Evolutionary conservation across 2,329 filamentous ascomycete species (phyloP).

Genomic region (Fusarium sp.): DNA sequence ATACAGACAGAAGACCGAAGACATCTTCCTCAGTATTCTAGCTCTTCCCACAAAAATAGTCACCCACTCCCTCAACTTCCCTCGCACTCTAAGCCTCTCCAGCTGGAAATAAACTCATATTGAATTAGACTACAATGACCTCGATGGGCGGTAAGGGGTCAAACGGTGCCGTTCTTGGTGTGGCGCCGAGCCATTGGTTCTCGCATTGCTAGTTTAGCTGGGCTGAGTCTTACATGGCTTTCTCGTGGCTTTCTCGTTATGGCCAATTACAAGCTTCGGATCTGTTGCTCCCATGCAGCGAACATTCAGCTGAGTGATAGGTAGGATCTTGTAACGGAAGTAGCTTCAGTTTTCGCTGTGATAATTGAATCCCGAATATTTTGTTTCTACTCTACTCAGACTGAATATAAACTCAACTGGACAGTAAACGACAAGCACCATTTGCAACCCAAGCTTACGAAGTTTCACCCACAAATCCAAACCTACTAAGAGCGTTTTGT

Average conservation of each 20-base stretch:
- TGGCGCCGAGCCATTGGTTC: slow-evolving; percentile 39
- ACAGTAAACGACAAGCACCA: neutral
- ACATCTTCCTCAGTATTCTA: neutral
- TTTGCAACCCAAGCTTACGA: neutral
- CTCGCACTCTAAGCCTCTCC: neutral
- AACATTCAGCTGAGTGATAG: slow-evolving; percentile 24
- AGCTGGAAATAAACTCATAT: neutral
- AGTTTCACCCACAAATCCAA: neutral
- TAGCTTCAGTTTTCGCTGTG: neutral
- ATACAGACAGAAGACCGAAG: neutral
- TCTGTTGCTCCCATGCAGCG: slow-evolving; percentile 13
- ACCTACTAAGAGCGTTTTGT: neutral
- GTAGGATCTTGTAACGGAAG: neutral
- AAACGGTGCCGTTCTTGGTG: slow-evolving; percentile 29
- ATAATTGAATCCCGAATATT: neutral
- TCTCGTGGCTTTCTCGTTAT: slow-evolving; percentile 26
- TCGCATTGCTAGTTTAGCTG: slow-evolving; percentile 28
- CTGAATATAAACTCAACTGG: neutral
- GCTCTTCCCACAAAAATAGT: neutral
- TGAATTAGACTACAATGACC: slow-evolving; percentile 1
- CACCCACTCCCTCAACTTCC: neutral
- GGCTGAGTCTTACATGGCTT: slow-evolving; percentile 44
- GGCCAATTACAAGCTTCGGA: slow-evolving; percentile 20
- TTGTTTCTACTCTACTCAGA: neutral
- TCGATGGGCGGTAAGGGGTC: slow-evolving; percentile 21